Evolutionary conservation across 371 early-diverging fungal genomes (phyloP).

Genomic region (Syncephalastrum monosporum): DNA sequence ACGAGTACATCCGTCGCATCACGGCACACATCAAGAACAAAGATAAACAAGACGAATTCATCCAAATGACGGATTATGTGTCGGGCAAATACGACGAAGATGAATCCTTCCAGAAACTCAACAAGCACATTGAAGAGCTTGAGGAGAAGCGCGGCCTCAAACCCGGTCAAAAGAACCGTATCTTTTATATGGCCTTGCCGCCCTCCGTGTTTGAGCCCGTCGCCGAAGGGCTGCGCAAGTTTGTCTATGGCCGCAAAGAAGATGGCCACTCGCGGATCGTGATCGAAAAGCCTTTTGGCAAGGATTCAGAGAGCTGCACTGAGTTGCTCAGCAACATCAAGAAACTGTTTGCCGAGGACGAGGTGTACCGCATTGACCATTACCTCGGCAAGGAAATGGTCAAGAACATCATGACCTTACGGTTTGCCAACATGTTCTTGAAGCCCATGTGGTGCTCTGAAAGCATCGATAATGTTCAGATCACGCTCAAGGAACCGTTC

Average conservation of each 20-base stretch:
- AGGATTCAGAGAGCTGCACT: conserved; percentile 81
- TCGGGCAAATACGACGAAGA: conserved; percentile 89
- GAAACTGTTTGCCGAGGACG: conserved; percentile 78
- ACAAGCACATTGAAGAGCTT: conserved; percentile 52
- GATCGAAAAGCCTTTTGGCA: conserved; percentile 99
- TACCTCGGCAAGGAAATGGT: conserved; percentile 99
- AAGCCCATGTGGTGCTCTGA: conserved; percentile 87
- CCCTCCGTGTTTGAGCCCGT: conserved; percentile 93
- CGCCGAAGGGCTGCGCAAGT: conserved; percentile 68
- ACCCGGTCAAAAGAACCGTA: conserved; percentile 51
- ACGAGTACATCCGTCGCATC: conserved; percentile 78
- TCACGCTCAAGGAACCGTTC: conserved; percentile 96
- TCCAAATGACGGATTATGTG: conserved; percentile 57
- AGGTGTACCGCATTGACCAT: conserved; percentile 97
- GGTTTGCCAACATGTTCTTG: conserved; percentile 94
- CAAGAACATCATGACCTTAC: conserved; percentile 90
- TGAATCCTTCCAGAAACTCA: conserved; percentile 66
- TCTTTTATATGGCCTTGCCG: conserved; percentile 99
- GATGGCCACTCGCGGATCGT: conserved; percentile 71
- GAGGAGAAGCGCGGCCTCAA: conserved; percentile 44
- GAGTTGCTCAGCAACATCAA: conserved; percentile 69
- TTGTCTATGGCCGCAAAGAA: conserved; percentile 51
- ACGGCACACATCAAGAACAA: conserved; percentile 63
- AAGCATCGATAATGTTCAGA: conserved; percentile 90
- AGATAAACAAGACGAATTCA: conserved; percentile 74